A percentile compares a stretch with the other conserved stretches of the same genome.
phyloP scores from a whole-genome alignment of 768 basidiomycete species.

The Coprinopsis sp. region DNA sequence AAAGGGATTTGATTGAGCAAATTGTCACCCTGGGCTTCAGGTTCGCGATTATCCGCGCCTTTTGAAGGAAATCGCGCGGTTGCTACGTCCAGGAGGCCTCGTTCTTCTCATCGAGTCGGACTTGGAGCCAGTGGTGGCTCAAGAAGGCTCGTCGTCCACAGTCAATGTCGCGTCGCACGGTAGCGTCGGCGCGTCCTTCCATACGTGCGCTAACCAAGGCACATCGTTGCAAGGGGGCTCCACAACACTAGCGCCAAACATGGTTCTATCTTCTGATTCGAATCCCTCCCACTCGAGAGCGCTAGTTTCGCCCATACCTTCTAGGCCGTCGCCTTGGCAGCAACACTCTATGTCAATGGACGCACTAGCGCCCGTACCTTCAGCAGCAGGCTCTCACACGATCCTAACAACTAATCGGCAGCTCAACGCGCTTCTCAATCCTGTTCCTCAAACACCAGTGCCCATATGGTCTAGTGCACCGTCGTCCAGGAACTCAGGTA shows the following conservation, averaged over 20 bases:
- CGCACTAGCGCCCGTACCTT: slow-evolving; percentile 12
- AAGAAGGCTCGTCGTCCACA: too few species aligned
- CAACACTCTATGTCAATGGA: slow-evolving; percentile 1
- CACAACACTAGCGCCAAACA: too few species aligned
- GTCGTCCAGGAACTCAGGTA: too few species aligned
- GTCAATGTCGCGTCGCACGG: too few species aligned
- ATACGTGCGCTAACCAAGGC: too few species aligned
- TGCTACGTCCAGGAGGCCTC: slow-evolving; percentile 68
- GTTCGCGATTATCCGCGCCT: slow-evolving; percentile 60
- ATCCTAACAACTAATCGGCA: slow-evolving; percentile 5
- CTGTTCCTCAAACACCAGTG: slow-evolving; percentile 2
- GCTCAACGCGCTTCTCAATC: slow-evolving; percentile 7
- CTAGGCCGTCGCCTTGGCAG: background rate
- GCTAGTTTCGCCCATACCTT: background rate
- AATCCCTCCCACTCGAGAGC: background rate
- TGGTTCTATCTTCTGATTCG: background rate
- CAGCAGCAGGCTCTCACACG: background rate
- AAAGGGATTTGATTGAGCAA: too few species aligned
- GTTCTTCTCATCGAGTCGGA: slow-evolving; percentile 61
- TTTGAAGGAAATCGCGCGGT: slow-evolving; percentile 55
- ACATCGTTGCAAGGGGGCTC: too few species aligned
- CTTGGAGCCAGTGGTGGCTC: slow-evolving; percentile 36
- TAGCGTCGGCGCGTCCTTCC: too few species aligned
- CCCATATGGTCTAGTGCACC: too few species aligned
- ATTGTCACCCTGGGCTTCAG: slow-evolving; percentile 31